Evolutionary conservation across 805 yeast species (phyloP).

Genomic region (Cyberlindnera bimundalis): DNA sequence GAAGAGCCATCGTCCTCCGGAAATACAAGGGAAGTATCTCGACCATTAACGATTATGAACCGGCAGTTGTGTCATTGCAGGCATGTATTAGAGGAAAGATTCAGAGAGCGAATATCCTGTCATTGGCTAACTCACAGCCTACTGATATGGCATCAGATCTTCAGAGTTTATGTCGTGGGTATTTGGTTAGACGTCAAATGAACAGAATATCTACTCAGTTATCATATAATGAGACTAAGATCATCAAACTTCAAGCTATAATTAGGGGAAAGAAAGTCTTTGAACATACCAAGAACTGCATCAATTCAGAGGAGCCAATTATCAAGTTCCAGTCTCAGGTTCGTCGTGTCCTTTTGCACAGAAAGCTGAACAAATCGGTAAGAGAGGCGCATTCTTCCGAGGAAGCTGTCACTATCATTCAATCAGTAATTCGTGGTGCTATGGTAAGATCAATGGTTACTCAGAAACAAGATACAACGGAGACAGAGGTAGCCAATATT

Average conservation of each 20-base stretch:
- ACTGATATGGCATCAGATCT: constrained; percentile 23
- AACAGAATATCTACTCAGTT: constrained; percentile 16
- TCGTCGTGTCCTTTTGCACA: constrained; percentile 32
- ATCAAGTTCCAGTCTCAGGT: constrained; percentile 35
- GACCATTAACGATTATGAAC: constrained; percentile 20
- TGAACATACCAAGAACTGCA: constrained; percentile 2
- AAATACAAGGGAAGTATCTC: constrained; percentile 28
- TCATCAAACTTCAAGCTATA: constrained; percentile 18
- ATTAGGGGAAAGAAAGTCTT: constrained; percentile 15
- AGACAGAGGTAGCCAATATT: constrained; percentile 20
- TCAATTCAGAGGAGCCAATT: constrained; percentile 19
- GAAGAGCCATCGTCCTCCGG: constrained; percentile 43
- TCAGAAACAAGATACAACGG: constrained; percentile 1
- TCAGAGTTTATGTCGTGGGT: constrained; percentile 45
- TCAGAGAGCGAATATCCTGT: constrained; percentile 15
- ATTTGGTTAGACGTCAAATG: constrained; percentile 28
- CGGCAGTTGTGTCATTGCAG: constrained; percentile 32
- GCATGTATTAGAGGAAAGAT: constrained; percentile 33
- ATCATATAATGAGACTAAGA: constrained; percentile 16
- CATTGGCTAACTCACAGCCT: constrained; percentile 12
- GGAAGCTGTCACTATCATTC: constrained; percentile 33
- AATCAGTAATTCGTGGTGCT: constrained; percentile 35
- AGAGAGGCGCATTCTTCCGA: constrained; percentile 25
- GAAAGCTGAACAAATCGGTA: constrained; percentile 19
- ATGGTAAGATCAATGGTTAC: constrained; percentile 12